Evolutionary conservation across 352 stramenopile genomes (phyloP).

Genomic region (Phytophthora megakarya): DNA sequence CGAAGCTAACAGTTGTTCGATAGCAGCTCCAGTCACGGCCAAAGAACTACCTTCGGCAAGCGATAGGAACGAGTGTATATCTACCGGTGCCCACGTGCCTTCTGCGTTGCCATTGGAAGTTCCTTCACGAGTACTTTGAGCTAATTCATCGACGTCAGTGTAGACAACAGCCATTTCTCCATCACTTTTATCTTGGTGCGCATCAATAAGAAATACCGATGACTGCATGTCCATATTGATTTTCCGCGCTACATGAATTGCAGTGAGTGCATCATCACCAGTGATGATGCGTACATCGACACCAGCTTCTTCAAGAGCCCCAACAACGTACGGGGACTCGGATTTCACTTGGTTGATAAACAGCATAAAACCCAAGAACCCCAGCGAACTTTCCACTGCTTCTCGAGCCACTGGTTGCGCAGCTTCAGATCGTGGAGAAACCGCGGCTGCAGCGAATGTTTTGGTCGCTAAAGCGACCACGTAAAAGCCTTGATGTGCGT

Average conservation of each 20-base stretch:
- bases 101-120: conserved; percentile 16
- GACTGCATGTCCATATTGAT: conserved; percentile 75
- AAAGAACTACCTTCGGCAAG: conserved; percentile 66
- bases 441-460: conserved; percentile 39
- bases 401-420: conserved; percentile 61
- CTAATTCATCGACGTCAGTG: conserved; percentile 64
- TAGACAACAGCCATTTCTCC: conserved; percentile 43
- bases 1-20: conserved; percentile 47
- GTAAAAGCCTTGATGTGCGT: conserved; percentile 88
- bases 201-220: conserved; percentile 59
- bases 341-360: conserved; percentile 92
- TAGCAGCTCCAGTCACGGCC: conserved; percentile 66
- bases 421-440: conserved; percentile 37
- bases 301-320: conserved; percentile 69
- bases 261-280: conserved; percentile 84
- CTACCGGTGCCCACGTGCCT: conserved; percentile 45
- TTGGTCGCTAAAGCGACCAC: conserved; percentile 70
- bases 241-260: conserved; percentile 72
- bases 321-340: conserved; percentile 83
- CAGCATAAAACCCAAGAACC: conserved; percentile 86
- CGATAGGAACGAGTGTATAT: conserved; percentile 51
- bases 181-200: conserved; percentile 17
- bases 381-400: conserved; percentile 75
- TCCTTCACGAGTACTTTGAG: conserved; percentile 32
- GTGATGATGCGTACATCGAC: conserved; percentile 91